A percentile compares a stretch with the other conserved stretches of the same genome.
Evolutionary conservation across 306 rosid genomes (phyloP).

Genomic region (Castanopsis chinensis): DNA sequence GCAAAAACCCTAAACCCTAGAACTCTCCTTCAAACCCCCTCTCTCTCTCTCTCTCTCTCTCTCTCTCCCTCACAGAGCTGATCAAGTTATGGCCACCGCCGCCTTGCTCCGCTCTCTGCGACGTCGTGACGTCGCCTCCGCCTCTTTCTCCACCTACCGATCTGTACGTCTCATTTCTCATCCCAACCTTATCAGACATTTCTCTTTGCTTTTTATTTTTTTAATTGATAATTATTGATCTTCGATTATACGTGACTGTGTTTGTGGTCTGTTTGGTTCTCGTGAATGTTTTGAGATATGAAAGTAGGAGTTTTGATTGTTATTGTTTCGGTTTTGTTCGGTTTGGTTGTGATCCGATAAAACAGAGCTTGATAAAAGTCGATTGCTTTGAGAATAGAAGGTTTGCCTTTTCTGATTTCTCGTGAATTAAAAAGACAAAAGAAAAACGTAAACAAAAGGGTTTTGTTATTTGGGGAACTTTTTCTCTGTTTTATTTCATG

Average conservation of each 20-base stretch:
- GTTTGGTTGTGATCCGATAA: not conserved
- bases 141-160: conserved; percentile 53
- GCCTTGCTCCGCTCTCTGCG: conserved; percentile 53
- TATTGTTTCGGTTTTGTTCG: not conserved
- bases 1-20: conserved; percentile 38
- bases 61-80: not conserved
- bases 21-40: not conserved
- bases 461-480: too few relatives aligned
- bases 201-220: not conserved
- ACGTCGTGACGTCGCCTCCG: conserved; percentile 49
- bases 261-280: not conserved
- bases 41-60: not conserved
- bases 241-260: not conserved
- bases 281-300: not conserved
- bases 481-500: not conserved
- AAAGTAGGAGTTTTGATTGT: not conserved
- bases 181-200: not conserved
- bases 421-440: not conserved
- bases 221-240: not conserved
- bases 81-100: conserved; percentile 44
- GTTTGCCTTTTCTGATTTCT: not conserved
- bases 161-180: conserved; percentile 44
- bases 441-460: not conserved
- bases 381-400: not conserved
- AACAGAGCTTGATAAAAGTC: not conserved